phyloP scores from a whole-genome alignment of 257 asterid species.

The Datura wrightii region DNA sequence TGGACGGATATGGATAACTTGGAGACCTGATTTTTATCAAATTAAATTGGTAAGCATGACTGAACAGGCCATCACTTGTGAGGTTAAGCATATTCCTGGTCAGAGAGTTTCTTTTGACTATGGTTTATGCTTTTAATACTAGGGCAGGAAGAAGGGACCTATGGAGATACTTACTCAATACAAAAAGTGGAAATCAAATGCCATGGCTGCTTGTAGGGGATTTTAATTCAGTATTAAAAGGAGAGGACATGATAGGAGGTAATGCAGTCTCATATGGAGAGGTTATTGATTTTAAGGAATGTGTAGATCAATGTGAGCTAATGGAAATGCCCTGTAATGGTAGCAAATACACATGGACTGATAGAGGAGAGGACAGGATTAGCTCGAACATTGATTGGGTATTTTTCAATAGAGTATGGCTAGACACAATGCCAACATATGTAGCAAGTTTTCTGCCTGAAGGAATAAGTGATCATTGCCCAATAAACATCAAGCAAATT shows the following conservation, averaged over 20 bases:
- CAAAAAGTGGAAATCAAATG: neutral
- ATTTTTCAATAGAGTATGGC: neutral
- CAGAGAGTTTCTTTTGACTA: neutral
- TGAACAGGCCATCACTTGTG: neutral
- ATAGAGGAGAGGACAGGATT: neutral
- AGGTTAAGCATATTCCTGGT: too few species aligned
- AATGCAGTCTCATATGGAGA: neutral
- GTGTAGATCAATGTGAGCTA: neutral
- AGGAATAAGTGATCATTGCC: neutral
- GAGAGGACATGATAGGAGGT: neutral
- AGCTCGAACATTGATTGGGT: neutral
- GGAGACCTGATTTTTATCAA: neutral
- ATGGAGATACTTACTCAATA: too few species aligned
- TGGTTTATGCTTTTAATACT: too few species aligned
- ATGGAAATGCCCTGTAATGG: neutral
- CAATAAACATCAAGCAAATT: neutral
- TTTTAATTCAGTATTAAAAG: neutral
- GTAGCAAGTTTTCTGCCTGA: neutral
- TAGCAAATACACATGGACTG: neutral
- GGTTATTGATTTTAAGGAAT: neutral
- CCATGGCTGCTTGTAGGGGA: neutral
- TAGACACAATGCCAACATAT: neutral
- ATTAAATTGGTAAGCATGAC: neutral
- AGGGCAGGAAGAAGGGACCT: neutral
- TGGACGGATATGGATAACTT: neutral